phyloP scores from a whole-genome alignment of 2,329 filamentous ascomycete genomes.

The Cryphonectria naterciae region DNA sequence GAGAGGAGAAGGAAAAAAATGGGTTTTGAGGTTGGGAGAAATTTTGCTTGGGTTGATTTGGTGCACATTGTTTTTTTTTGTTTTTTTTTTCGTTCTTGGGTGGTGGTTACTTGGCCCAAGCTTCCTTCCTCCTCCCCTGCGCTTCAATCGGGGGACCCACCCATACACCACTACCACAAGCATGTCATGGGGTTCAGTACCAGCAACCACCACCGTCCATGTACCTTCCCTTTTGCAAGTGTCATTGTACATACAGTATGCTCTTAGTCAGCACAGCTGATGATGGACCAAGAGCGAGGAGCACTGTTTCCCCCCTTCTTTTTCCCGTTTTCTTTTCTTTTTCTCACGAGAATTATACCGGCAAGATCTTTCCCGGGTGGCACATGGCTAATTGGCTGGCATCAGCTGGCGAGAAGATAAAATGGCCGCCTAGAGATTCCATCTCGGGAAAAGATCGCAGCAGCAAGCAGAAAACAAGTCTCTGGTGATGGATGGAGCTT shows the following conservation, averaged over 20 bases:
- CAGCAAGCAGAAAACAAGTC: neutral
- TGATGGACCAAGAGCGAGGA: neutral
- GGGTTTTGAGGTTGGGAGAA: neutral
- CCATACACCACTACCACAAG: neutral
- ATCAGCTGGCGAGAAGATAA: neutral
- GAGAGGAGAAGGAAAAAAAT: too few species aligned
- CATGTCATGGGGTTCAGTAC: neutral
- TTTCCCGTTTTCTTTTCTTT: neutral
- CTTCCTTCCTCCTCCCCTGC: neutral
- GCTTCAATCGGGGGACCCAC: neutral
- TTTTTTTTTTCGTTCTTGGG: neutral
- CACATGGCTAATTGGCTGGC: neutral
- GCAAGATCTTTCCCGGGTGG: neutral
- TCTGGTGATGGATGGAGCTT: neutral
- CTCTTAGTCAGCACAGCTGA: neutral
- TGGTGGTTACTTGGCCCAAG: conserved; percentile 6
- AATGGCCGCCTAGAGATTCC: neutral
- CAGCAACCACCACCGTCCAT: neutral
- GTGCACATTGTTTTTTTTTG: neutral
- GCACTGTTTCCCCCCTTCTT: neutral
- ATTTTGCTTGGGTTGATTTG: neutral
- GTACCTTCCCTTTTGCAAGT: neutral
- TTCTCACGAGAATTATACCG: neutral
- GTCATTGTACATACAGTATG: neutral
- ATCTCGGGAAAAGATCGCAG: neutral